Conservation (phyloP, 768 basidiomycete species). For the Phaffia tasmanica region DNA sequence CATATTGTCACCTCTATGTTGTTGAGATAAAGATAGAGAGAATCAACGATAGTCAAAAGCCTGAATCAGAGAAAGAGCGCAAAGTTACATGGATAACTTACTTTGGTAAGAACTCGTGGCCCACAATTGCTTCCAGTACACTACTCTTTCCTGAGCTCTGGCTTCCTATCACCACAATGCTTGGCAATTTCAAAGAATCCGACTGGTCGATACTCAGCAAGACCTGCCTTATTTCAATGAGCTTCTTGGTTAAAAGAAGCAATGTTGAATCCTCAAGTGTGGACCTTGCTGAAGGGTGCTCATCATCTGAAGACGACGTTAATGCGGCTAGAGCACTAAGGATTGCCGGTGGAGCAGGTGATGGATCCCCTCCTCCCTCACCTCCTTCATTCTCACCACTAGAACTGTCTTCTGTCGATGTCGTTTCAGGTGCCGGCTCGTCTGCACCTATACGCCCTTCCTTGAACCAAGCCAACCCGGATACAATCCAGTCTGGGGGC, state of each 20-base stretch:
- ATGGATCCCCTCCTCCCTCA: slow-evolving; percentile 14
- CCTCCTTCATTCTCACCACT: background rate
- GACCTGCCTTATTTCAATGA: slow-evolving; percentile 92
- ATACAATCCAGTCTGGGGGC: slow-evolving; percentile 16
- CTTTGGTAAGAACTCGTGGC: slow-evolving; percentile 97
- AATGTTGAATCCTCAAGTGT: slow-evolving; percentile 38
- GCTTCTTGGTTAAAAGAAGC: slow-evolving; percentile 83
- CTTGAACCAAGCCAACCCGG: slow-evolving; percentile 23
- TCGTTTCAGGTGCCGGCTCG: background rate
- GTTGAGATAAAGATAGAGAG: background rate
- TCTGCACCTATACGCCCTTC: slow-evolving; percentile 14
- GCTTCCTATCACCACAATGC: slow-evolving; percentile 95
- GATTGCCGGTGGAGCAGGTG: slow-evolving; percentile 12
- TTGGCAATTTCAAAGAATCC: slow-evolving; percentile 84
- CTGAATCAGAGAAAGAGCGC: background rate
- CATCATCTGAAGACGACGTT: background rate
- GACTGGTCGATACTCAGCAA: slow-evolving; percentile 93
- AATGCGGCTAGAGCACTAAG: slow-evolving; percentile 19
- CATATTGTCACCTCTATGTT: slow-evolving; percentile 87
- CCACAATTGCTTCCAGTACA: slow-evolving; percentile 92
- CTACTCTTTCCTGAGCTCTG: slow-evolving; percentile 98
- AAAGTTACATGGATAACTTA: slow-evolving; percentile 42
- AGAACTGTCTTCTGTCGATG: background rate
- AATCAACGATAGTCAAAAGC: background rate
- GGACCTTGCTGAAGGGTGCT: slow-evolving; percentile 3